Base-by-base conservation (phyloP, 139 green algal genomes). In the Chara braunii region DNA sequence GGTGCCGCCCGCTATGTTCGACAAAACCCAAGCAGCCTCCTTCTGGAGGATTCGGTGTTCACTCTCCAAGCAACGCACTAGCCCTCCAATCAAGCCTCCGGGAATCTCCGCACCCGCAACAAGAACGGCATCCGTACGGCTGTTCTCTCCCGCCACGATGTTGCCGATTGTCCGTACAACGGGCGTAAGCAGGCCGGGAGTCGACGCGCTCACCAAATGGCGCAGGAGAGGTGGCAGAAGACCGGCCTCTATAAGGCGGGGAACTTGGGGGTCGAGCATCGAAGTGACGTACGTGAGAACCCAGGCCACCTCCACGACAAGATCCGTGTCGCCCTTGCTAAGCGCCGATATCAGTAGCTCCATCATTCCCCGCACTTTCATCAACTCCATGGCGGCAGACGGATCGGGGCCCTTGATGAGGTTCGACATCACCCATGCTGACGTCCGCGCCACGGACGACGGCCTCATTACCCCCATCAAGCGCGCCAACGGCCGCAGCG, bases 341-440 rank as follows among this genome's bases (percentile, higher is more conserved):
- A 11, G 40, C 18, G 40, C 40, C 40, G 24, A 61, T 2, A 24
- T n/a, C 0, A 73, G 64, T 6, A 70, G 40, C 11, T n/a, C 0
- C 55, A 70, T 23, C 1, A 73, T n/a, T 37, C 40, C 40, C 23
- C 55, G 11, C 24, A 23, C 30, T 23, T 65, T 57, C 36, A 73
- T 14, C 24, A 73, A 26, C 18, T 73, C 64, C 30, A 72, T 36
- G 31, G 64, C 54, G 37, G 43, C 40, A 22, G 37, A 8, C 0
- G 55, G 64, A 22, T 55, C 54, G 37, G 64, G 26, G 11, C 53
- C 64, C 64, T 75, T 74, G 37, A 78, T 50, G 26, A 74, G 40
- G 3, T 74, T 75, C 1, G 61, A 74, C 0, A 78, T 45, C 18
- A 63, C 70, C 70, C 70, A 78, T 8, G 62, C 70, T 11, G 43